Percentiles rank a stretch among this genome's conserved stretches.
These are phyloP conservation scores for Macadamia integrifolia DNA, from an alignment of 164 flowering plant species.

Conservation along the genomic window DNA sequence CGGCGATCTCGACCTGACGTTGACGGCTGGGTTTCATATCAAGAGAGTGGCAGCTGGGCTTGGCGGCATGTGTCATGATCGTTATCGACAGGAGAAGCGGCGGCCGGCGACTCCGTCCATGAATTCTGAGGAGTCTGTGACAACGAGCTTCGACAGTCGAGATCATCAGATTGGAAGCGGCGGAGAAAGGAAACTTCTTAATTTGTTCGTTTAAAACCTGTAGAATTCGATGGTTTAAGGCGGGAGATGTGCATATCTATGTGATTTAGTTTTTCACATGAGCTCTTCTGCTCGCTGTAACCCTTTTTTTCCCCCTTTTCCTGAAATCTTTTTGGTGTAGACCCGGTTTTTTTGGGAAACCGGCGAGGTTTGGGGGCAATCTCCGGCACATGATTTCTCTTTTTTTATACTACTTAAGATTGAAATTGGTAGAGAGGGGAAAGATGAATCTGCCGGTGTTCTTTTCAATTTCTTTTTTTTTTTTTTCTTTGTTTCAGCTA, in stretches of 20 bases:
- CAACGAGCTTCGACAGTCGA: constrained; percentile 33
- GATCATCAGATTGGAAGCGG: background rate
- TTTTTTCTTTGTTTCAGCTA: background rate
- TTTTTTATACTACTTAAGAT: background rate
- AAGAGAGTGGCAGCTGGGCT: background rate
- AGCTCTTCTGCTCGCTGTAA: background rate
- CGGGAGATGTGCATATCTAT: background rate
- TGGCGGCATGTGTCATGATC: background rate
- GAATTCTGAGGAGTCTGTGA: constrained; percentile 65
- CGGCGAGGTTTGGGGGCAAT: constrained; percentile 14
- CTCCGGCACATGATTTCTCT: constrained; percentile 20
- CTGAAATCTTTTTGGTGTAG: too few relatives aligned
- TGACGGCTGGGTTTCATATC: constrained; percentile 25
- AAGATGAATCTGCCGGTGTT: constrained; percentile 17
- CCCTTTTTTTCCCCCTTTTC: background rate
- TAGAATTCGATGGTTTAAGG: background rate
- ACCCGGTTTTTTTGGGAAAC: background rate
- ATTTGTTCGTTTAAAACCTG: constrained; percentile 17
- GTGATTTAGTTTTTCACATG: background rate
- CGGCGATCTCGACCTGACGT: constrained; percentile 54
- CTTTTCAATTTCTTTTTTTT: background rate
- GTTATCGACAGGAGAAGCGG: constrained; percentile 20
- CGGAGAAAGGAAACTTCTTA: constrained; percentile 16
- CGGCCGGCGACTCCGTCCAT: constrained; percentile 53
- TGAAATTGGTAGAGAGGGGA: background rate